phyloP scores from a whole-genome alignment of 345 rosid genomes.

The Streptanthus diversifolius region DNA sequence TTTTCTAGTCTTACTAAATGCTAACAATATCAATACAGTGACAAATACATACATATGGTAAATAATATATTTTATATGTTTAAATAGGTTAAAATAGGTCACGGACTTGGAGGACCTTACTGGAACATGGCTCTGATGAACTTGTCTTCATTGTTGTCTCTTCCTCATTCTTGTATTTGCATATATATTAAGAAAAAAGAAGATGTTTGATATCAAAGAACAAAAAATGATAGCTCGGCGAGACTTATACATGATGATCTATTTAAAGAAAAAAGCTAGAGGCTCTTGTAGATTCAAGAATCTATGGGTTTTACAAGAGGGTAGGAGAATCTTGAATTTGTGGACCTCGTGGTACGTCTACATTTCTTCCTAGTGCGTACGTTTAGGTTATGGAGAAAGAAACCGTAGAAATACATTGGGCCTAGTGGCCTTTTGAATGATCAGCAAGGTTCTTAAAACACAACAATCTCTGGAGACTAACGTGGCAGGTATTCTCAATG shows the following conservation, averaged over 20 bases:
- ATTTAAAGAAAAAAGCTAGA: background rate
- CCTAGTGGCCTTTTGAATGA: too few species aligned
- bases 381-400: background rate
- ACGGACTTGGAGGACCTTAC: background rate
- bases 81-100: background rate
- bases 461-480: conserved; percentile 49
- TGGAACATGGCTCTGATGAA: background rate
- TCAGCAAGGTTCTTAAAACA: conserved; percentile 40
- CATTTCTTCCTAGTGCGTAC: background rate
- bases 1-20: background rate
- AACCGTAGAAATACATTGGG: too few species aligned
- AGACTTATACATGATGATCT: background rate
- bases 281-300: background rate
- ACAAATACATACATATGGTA: background rate
- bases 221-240: too few species aligned
- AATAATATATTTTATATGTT: background rate
- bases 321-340: background rate
- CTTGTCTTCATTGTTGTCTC: too few species aligned
- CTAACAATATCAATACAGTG: background rate
- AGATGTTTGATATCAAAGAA: too few species aligned
- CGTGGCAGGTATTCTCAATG: conserved; percentile 40
- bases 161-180: too few species aligned
- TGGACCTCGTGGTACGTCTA: background rate
- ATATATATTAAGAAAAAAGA: too few species aligned
- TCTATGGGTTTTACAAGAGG: too few species aligned